Conservation (phyloP, 148 eudicot species). For the Camellia japonica region DNA sequence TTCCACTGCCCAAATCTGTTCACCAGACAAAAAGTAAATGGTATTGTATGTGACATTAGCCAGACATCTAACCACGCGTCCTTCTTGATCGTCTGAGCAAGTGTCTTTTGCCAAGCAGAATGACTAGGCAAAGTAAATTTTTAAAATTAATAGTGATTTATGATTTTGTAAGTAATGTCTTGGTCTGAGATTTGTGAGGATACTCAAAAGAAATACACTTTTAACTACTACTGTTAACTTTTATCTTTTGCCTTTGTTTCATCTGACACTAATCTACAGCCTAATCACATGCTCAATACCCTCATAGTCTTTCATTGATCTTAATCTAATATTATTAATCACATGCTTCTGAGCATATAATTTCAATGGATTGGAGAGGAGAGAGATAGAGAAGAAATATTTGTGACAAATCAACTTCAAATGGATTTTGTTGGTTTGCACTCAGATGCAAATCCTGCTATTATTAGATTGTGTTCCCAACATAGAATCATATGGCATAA, state of each 20-base stretch:
- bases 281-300: background rate
- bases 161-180: too few relatives aligned
- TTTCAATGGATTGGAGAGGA: background rate
- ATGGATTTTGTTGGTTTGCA: background rate
- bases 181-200: too few relatives aligned
- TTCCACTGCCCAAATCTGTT: too few relatives aligned
- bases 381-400: background rate
- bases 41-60: too few relatives aligned
- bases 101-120: too few relatives aligned
- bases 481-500: background rate
- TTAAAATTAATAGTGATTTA: too few relatives aligned
- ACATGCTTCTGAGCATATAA: background rate
- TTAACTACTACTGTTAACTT: too few relatives aligned
- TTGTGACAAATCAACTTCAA: background rate
- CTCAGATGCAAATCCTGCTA: slow-evolving; percentile 8
- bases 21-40: too few relatives aligned
- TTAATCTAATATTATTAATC: background rate
- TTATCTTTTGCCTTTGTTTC: background rate
- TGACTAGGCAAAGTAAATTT: too few relatives aligned
- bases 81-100: too few relatives aligned
- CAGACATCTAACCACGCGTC: too few relatives aligned
- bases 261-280: background rate
- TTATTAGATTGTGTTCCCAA: slow-evolving; percentile 11
- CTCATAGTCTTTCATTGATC: background rate
- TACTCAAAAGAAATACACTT: too few relatives aligned